Conservation (phyloP, 768 basidiomycete species). For the Symmetrospora coprosmae region DNA sequence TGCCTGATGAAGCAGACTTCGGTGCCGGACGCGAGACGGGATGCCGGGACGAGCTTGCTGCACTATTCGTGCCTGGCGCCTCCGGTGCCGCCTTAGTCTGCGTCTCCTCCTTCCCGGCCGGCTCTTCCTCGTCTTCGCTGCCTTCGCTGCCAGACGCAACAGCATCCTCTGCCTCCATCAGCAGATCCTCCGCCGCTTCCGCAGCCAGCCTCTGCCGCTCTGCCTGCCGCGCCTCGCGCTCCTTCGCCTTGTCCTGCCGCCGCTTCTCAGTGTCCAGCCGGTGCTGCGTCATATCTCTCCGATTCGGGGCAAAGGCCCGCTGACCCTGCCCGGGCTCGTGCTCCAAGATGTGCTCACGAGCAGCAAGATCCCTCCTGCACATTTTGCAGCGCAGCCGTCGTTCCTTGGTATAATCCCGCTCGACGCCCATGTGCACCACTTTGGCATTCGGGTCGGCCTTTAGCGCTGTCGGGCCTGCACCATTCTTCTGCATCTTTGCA, state of each 20-base stretch:
- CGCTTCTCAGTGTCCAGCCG: slow-evolving; percentile 24
- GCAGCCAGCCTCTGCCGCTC: slow-evolving; percentile 15
- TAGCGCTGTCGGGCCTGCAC: too few relatives aligned
- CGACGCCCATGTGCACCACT: too few relatives aligned
- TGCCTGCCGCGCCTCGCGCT: background rate
- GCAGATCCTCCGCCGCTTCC: slow-evolving; percentile 15
- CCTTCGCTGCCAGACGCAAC: background rate
- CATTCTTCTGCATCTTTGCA: slow-evolving; percentile 22
- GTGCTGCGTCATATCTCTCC: slow-evolving; percentile 31
- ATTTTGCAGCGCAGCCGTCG: slow-evolving; percentile 27
- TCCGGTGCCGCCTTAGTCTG: background rate
- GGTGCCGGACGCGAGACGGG: too few relatives aligned
- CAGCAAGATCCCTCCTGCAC: slow-evolving; percentile 32
- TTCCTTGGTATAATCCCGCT: slow-evolving; percentile 22
- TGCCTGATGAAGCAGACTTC: too few relatives aligned
- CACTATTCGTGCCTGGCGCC: too few relatives aligned
- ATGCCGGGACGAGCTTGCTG: too few relatives aligned
- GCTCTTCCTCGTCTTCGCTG: background rate
- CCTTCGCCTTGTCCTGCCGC: slow-evolving; percentile 6
- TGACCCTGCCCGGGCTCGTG: slow-evolving; percentile 33
- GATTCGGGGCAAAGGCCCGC: slow-evolving; percentile 31
- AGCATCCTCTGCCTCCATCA: slow-evolving; percentile 16
- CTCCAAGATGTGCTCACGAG: slow-evolving; percentile 32
- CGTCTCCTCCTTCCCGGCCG: background rate
- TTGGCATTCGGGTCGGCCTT: too few relatives aligned